Conservation (phyloP, 768 basidiomycete species). For the Holtermannia corniformis region DNA sequence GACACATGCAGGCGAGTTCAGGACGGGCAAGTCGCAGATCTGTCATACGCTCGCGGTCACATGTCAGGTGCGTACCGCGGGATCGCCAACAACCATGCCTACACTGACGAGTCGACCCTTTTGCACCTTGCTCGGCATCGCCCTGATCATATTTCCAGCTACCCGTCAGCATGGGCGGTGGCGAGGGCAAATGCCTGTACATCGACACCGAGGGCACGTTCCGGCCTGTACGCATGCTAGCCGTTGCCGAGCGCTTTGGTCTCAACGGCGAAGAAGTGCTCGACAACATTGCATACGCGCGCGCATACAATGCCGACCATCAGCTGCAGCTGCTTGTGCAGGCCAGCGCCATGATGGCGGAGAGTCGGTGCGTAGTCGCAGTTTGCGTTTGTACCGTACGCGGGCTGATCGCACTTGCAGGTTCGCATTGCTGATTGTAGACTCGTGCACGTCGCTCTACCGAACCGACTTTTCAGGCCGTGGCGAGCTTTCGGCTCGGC, state of each 20-base stretch:
- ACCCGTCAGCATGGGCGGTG: constrained; percentile 94
- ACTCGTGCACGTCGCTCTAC: constrained; percentile 91
- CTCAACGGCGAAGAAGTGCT: constrained; percentile 94
- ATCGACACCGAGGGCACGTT: constrained; percentile 99
- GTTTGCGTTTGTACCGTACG: not conserved
- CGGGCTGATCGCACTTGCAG: too few relatives aligned
- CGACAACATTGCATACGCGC: constrained; percentile 95
- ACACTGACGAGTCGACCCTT: not conserved
- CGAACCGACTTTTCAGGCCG: constrained; percentile 92
- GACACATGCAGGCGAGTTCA: constrained; percentile 59
- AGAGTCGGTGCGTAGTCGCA: constrained; percentile 67
- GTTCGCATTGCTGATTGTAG: constrained; percentile 91
- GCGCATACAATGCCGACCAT: constrained; percentile 98
- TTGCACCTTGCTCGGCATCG: not conserved
- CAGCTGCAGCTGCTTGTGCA: constrained; percentile 79
- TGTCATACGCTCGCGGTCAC: constrained; percentile 98
- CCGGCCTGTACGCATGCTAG: constrained; percentile 86
- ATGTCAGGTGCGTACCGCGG: constrained; percentile 59
- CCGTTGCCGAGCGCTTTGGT: constrained; percentile 92
- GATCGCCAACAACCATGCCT: too few relatives aligned
- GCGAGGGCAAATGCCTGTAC: constrained; percentile 97
- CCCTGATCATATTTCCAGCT: constrained; percentile 43
- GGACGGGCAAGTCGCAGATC: constrained; percentile 95
- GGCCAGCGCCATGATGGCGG: constrained; percentile 97
- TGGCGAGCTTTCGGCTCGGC: constrained; percentile 87